Base-by-base conservation (phyloP, 1,284 basidiomycete species). In the Coniferiporia weirii region DNA sequence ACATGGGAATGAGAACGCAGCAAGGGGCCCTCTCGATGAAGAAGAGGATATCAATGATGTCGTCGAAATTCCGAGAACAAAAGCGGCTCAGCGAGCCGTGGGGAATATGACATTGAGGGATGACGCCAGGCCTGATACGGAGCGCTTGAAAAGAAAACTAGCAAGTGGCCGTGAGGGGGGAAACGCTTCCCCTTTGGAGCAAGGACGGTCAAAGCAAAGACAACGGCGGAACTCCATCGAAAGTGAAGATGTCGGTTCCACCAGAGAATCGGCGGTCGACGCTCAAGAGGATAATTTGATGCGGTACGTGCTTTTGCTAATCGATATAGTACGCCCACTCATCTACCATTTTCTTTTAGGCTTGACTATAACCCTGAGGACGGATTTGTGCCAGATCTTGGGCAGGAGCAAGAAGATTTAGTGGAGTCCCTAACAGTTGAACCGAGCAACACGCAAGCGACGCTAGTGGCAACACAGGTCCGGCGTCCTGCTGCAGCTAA, bases 361-460 rank as follows among this genome's bases (percentile, higher is more conserved):
- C 27, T 50, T 50, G 50, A 52, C n/a, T 9, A 52, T 4, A 19
- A 19, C 17, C 13, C 13, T 19, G 50, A 52, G 2, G n/a, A 36
- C 5, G 15, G 6, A 17, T 17, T 52, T 17, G 4, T 4, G 27
- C 34, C 32, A 5, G n/a, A 36, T 4, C n/a, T 36, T 17, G 50
- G 19, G 32, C 15, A 35, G 15, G 49, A 34, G 13, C 34, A 35
- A 13, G 4, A 17, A 13, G 1, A 10, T 19, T 15, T 9, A 15
- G 15, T n/a, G 12, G 15, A 7, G 32, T 35, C 50, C 5, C 48
- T 12, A 4, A 20, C 8, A 6, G 32, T 13, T n/a, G 34, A 34
- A 20, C 52, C 52, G 7, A 52, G 36, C 27, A 52, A 45, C 44
- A 57, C 48, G 1, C 56, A 57, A 38, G 56, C 48, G 12, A 57